Evolutionary conservation across 176 grass and related monocot genomes (phyloP), one percentile per base, ranked within the genome.

Genomic region (Cymbopogon citratus): DNA sequence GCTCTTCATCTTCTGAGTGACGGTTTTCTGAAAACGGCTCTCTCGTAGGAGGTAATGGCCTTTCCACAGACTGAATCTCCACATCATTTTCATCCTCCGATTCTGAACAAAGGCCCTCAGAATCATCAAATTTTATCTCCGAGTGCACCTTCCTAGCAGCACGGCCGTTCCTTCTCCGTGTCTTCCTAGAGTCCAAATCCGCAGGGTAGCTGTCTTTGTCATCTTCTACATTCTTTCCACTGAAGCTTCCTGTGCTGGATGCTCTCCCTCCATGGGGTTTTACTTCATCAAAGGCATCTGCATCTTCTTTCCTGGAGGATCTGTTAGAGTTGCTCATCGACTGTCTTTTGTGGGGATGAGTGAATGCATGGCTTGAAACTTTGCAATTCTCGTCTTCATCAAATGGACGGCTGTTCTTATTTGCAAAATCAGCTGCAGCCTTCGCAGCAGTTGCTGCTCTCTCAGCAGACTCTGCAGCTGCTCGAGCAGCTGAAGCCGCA

Each of bases 71-170:
- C 41, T 66, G 85, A 80, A 72, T 87, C 79, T 92, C 86, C 38
- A 44, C 76, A 3, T 87, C 80, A 71, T 73, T 73, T 56, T 73
- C 92, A 14, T 87, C 81, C 33, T 90, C 84, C 9, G 52, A 57
- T 26, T 85, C 81, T 34, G 87, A 97, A 65, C 75, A 71, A 15
- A 77, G 34, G 69, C 82, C 90, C 69, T 98, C 92, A 3, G 92
- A 95, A 67, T 93, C 91, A 85, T 99, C 96, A 68, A 93, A 95
- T 11, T 81, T 93, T 54, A 93, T 90, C 63, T 92, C 90, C 49
- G 92, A 90, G 83, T 87, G 77, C 75, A 85, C 87, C 69, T 81
- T 94, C 14, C 36, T 69, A 45, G 65, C 34, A 62, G 40, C 75
- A 86, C 66, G 77, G 66, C 44, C 71, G 67, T 85, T 88, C 60